Base-by-base conservation (phyloP, 345 rosid species). In the Arabis hirsuta region DNA sequence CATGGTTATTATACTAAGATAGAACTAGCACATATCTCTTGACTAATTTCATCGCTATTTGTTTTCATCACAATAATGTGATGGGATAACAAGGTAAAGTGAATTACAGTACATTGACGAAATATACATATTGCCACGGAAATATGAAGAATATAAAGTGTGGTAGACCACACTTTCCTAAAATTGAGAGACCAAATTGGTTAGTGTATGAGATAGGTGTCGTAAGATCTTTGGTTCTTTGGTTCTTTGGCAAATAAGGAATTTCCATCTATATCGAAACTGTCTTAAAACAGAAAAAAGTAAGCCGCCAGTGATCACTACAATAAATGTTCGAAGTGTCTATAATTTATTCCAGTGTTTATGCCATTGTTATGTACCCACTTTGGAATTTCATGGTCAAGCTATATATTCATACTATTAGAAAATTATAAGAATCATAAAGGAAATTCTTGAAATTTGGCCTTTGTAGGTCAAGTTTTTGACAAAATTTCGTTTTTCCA, bases 241-340 rank as follows among this genome's bases (percentile, higher is more conserved):
- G 81, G 81, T 70, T 70, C 76, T 70, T 69, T 43, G 71, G 34
- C 66, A 76, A 48, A 56, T 63, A 47, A 27, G 67, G 76, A 69
- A 76, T 55, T 71, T 41, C 80, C 80, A 64, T 44, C 32, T n/a
- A 14, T 48, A 27, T 48, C 64, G 62, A 58, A 70, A 41, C 32
- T 76, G 24, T 14, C 80, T 70, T 54, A 9, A 63, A 63, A 70
- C 55, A 70, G 76, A 70, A 76, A 76, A 76, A 63, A 44, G 48
- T 43, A 45, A 68, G 54, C 50, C 39, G 46, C 43, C 64, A 53
- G 14, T 52, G 51, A 34, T 58, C 54, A 27, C 50, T 29, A 31
- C 55, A 44, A 44, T 55, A 52, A 67, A 31, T 41, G 36, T 4
- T 48, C 26, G 8, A 31, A 64, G 19, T 14, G 20, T 32, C 47